These are phyloP conservation scores for Cryphonectria japonica DNA, from an alignment of 2,329 filamentous ascomycete species.

Conservation along the genomic window DNA sequence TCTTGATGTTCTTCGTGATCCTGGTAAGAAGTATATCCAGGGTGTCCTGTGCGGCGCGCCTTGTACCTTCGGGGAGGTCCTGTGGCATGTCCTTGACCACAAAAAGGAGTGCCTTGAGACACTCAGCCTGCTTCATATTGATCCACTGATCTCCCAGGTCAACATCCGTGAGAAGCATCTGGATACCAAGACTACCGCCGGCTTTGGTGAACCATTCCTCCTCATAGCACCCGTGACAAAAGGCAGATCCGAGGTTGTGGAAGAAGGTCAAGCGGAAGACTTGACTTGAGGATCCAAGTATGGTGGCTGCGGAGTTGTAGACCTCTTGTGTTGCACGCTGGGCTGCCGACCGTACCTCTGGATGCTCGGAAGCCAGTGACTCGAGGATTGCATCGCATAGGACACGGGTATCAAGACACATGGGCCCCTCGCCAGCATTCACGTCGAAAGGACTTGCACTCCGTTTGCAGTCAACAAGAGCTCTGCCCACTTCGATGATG, in stretches of 20 bases:
- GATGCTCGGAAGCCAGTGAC: conserved; percentile 83
- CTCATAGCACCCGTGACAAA: conserved; percentile 94
- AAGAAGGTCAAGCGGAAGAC: conserved; percentile 85
- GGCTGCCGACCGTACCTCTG: conserved; percentile 79
- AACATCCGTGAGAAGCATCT: conserved; percentile 81
- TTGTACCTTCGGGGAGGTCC: conserved; percentile 88
- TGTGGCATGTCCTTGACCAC: conserved; percentile 98
- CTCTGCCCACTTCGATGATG: conserved; percentile 83
- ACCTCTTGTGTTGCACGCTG: conserved; percentile 78
- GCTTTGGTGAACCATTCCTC: conserved; percentile 99
- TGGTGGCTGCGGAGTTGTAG: conserved; percentile 73
- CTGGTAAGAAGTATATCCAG: conserved; percentile 77
- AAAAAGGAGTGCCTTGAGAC: conserved; percentile 89
- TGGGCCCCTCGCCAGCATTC: conserved; percentile 80
- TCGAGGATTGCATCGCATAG: conserved; percentile 90
- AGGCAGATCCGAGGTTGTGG: conserved; percentile 76
- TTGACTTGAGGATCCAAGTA: conserved; percentile 75
- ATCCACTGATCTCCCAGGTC: conserved; percentile 86
- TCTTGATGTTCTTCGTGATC: conserved; percentile 78
- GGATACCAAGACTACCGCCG: conserved; percentile 88
- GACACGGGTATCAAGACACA: conserved; percentile 84
- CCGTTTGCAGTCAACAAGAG: conserved; percentile 81
- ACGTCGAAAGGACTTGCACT: conserved; percentile 80
- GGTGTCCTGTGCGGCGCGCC: conserved; percentile 80
- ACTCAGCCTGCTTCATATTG: conserved; percentile 79